phyloP scores from a whole-genome alignment of 257 asterid genomes.

The Catharanthus roseus region DNA sequence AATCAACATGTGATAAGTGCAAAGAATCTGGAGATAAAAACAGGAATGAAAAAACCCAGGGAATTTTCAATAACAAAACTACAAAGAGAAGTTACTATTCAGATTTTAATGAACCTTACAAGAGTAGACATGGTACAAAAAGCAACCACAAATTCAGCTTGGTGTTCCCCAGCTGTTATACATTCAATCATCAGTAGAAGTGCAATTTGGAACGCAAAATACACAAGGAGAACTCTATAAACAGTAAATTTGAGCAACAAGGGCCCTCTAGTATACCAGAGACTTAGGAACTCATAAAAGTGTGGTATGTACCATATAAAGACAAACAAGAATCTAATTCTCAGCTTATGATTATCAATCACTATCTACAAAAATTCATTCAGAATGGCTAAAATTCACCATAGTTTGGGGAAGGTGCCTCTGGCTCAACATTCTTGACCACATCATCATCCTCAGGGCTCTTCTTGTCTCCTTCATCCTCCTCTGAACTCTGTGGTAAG shows the following conservation, averaged over 20 bases:
- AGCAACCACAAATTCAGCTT: not conserved
- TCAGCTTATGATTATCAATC: not conserved
- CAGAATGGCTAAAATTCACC: not conserved
- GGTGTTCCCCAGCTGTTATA: not conserved
- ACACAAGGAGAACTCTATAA: not conserved
- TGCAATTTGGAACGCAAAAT: not conserved
- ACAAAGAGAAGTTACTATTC: too few species aligned
- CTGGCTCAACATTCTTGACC: not conserved
- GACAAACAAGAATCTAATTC: not conserved
- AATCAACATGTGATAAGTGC: too few species aligned
- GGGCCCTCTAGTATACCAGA: not conserved
- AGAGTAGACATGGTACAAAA: not conserved
- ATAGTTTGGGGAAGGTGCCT: not conserved
- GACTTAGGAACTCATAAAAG: not conserved
- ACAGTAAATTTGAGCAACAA: too few species aligned
- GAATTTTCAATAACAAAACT: too few species aligned
- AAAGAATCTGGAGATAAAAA: too few species aligned
- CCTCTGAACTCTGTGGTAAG: conserved; percentile 31
- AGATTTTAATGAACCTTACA: too few species aligned
- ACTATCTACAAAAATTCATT: not conserved
- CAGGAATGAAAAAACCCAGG: too few species aligned
- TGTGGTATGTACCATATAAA: not conserved
- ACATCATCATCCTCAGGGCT: not conserved
- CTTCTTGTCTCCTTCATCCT: conserved; percentile 27
- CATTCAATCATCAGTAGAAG: not conserved